A percentile compares a stretch with the other conserved stretches of the same genome.
phyloP scores from a whole-genome alignment of 176 grass and related monocot species.

The Avena atlantica region DNA sequence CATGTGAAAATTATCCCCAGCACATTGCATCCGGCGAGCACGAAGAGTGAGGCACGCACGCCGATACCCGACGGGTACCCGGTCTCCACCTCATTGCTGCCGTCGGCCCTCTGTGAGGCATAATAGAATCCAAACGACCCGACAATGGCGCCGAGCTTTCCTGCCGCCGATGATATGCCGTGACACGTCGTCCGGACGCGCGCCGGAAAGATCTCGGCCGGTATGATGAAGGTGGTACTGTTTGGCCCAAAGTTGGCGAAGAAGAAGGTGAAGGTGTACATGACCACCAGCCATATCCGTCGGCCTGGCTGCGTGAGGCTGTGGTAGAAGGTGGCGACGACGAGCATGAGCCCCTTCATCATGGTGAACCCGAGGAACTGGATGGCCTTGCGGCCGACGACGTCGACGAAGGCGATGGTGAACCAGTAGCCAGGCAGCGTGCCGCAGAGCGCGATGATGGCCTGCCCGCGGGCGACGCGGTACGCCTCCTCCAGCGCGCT shows the following conservation, averaged over 20 bases:
- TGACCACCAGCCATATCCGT: slow-evolving; percentile 10
- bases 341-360: slow-evolving; percentile 24
- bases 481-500: slow-evolving; percentile 19
- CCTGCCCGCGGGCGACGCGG: slow-evolving; percentile 9
- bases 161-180: slow-evolving; percentile 5
- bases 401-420: slow-evolving; percentile 22
- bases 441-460: slow-evolving; percentile 22
- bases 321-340: slow-evolving; percentile 17
- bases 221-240: slow-evolving; percentile 27
- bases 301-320: slow-evolving; percentile 5
- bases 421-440: slow-evolving; percentile 23
- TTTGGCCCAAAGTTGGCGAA: slow-evolving; percentile 17
- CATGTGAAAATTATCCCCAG: slow-evolving; percentile 11
- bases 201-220: slow-evolving; percentile 7
- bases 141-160: slow-evolving; percentile 2
- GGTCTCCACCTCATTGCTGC: background rate
- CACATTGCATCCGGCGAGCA: slow-evolving; percentile 18
- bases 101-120: slow-evolving; percentile 12
- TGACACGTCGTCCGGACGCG: slow-evolving; percentile 1
- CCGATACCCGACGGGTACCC: slow-evolving; percentile 9
- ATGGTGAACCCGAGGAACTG: slow-evolving; percentile 13
- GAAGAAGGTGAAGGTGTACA: slow-evolving; percentile 28
- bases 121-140: background rate
- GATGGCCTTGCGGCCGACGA: slow-evolving; percentile 22
- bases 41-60: slow-evolving; percentile 10